Base-by-base conservation (phyloP, 768 basidiomycete species). In the Sarcodon aspratus region DNA sequence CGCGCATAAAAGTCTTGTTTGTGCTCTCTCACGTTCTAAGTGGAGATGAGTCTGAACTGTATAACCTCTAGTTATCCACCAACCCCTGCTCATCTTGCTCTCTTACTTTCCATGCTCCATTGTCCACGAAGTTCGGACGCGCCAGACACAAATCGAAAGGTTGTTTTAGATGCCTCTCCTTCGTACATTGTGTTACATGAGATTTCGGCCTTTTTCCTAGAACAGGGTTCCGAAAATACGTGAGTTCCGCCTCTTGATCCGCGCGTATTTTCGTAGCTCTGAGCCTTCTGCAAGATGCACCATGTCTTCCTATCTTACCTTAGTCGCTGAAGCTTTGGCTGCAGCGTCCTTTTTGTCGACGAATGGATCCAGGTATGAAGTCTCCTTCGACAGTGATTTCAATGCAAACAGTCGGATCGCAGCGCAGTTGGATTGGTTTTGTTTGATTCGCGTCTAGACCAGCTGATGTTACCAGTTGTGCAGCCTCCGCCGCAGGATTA, bases 121-220 rank as follows among this genome's bases (percentile, higher is more conserved):
- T 61, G 65, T 15, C 55, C 69, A 8, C 38, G 55, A 15, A 49
- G 54, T 10, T 59, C 59, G 27, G 46, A 57, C 8, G 44, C 59
- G 13, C 48, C 54, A 33, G 52, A 59, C 11, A 49, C 65, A 36
- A 55, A 62, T 15, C 49, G 57, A 2, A 65, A 66, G 48, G 63
- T 65, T 27, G 66, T 65, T 2, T 59, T 74, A 12, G 63, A 65
- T 9, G 55, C 57, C 34, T 54, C 68, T 1, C 79, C 81, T 4
- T 66, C 68, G 33, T 61, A 83, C n/a, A 53, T 85, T 17, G 67
- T 87, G 33, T 58, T 87, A 13, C 71, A 75, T 45, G 82, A 85
- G 51, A 69, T 71, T 0, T 84, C 82, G 3, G 57, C 65, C 7
- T 84, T 80, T 60, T 78, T 83, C 45, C 10, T 54, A 10, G 50